phyloP scores from a whole-genome alignment of 257 asterid genomes.

The Thymus quinquecostatus region DNA sequence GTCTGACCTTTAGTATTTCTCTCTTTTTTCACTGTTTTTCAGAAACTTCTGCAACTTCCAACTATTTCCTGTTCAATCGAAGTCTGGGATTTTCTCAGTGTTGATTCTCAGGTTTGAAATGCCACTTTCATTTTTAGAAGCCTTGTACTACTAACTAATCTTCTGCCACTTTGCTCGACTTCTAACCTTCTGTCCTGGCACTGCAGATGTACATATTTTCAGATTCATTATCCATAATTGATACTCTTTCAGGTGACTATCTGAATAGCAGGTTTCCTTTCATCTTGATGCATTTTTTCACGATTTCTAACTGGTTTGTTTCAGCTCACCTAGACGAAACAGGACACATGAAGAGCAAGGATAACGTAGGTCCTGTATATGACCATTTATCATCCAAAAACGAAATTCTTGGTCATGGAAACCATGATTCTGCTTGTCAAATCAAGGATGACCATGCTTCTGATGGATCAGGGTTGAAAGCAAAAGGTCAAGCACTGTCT shows the following conservation, averaged over 20 bases:
- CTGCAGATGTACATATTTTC: slow-evolving; percentile 91
- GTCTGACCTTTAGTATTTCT: slow-evolving; percentile 26
- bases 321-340: slow-evolving; percentile 60
- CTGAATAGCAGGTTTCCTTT: slow-evolving; percentile 28
- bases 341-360: slow-evolving; percentile 46
- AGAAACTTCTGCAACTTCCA: slow-evolving; percentile 93
- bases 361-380: slow-evolving; percentile 33
- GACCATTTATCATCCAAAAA: slow-evolving; percentile 47
- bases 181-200: slow-evolving; percentile 25
- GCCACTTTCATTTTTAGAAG: slow-evolving; percentile 28
- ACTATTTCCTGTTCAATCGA: slow-evolving; percentile 86
- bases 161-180: slow-evolving; percentile 29
- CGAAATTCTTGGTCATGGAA: slow-evolving; percentile 42
- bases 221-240: slow-evolving; percentile 77
- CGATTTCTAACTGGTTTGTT: slow-evolving; percentile 34
- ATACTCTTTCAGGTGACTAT: slow-evolving; percentile 79
- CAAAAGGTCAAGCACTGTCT: slow-evolving; percentile 48
- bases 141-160: slow-evolving; percentile 17
- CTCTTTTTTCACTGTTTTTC: slow-evolving; percentile 39
- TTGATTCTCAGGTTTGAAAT: slow-evolving; percentile 90
- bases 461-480: slow-evolving; percentile 47
- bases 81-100: slow-evolving; percentile 98
- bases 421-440: slow-evolving; percentile 47
- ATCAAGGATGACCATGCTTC: slow-evolving; percentile 48
- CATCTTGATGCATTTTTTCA: slow-evolving; percentile 14